Conservation (phyloP, 768 basidiomycete species). For the Naganishia randhawae region DNA sequence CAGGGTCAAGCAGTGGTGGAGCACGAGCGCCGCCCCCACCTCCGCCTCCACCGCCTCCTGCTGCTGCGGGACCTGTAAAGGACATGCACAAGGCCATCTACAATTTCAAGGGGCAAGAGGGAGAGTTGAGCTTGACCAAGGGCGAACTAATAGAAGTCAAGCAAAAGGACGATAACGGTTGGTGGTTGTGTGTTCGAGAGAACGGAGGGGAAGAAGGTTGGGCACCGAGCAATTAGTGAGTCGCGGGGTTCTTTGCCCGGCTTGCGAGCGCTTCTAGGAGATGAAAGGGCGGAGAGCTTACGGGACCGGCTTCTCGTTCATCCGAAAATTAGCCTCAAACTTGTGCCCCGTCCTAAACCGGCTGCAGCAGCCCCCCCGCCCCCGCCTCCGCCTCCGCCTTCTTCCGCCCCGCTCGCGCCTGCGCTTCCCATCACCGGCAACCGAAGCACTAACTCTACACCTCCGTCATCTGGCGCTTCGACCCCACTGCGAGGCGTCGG, state of each 20-base stretch:
- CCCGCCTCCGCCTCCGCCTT: conserved; percentile 55
- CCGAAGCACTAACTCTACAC: conserved; percentile 16
- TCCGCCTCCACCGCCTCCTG: conserved; percentile 59
- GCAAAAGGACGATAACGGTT: conserved; percentile 90
- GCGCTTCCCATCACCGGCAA: conserved; percentile 24
- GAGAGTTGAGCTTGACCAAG: conserved; percentile 83
- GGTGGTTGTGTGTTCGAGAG: conserved; percentile 81
- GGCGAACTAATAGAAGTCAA: conserved; percentile 88
- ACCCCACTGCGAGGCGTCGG: conserved; percentile 15
- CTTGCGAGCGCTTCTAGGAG: too few species aligned
- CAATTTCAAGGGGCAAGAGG: conserved; percentile 82
- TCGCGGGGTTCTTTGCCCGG: not conserved
- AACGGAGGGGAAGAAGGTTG: conserved; percentile 79
- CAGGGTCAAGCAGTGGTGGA: conserved; percentile 51
- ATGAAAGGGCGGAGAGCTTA: not conserved
- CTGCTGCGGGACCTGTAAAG: conserved; percentile 61
- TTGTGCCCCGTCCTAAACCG: conserved; percentile 63
- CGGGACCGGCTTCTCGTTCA: not conserved
- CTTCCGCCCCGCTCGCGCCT: conserved; percentile 35
- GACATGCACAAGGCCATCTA: conserved; percentile 83
- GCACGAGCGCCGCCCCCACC: conserved; percentile 51
- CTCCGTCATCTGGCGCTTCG: conserved; percentile 29
- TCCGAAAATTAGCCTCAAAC: conserved; percentile 58
- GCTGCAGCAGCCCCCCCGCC: conserved; percentile 66
- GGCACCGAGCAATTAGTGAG: conserved; percentile 68